A percentile compares a stretch with the other conserved stretches of the same genome.
These are phyloP conservation scores for Tagetes patula DNA, from an alignment of 129 eudicot genomes.

Conservation along the genomic window DNA sequence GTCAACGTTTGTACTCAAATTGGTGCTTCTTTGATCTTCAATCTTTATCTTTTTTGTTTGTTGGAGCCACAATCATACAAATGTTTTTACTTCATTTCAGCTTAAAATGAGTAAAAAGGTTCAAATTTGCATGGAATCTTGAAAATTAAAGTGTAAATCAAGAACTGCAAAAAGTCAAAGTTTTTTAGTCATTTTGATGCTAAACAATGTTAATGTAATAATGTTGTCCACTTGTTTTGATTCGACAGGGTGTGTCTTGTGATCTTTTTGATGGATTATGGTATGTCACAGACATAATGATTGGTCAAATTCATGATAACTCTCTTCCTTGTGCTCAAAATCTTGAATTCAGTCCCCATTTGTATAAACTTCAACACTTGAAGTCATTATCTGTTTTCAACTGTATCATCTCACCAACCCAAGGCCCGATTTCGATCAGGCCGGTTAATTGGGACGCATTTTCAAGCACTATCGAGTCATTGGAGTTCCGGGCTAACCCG, in stretches of 20 bases:
- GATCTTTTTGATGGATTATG: conserved; percentile 75
- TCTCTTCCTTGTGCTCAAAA: conserved; percentile 65
- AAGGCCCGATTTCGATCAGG: conserved; percentile 42
- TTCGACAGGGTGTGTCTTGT: conserved; percentile 80
- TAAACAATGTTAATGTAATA: not conserved
- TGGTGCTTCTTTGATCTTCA: not conserved
- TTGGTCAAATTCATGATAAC: conserved; percentile 81
- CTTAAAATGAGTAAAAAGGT: not conserved
- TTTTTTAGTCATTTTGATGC: not conserved
- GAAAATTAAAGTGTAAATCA: not conserved
- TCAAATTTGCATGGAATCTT: conserved; percentile 9
- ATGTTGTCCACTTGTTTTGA: conserved; percentile 6
- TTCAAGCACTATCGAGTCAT: conserved; percentile 47
- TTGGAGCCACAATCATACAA: conserved; percentile 11
- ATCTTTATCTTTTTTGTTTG: not conserved
- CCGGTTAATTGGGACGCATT: conserved; percentile 53
- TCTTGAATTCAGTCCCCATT: conserved; percentile 52
- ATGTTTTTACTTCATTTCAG: not conserved
- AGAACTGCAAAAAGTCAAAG: not conserved
- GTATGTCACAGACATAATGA: conserved; percentile 68
- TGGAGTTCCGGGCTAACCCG: conserved; percentile 68
- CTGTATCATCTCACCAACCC: conserved; percentile 51
- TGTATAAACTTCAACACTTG: conserved; percentile 61
- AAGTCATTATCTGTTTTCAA: conserved; percentile 69
- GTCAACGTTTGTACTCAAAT: not conserved